These are phyloP conservation scores for Austroboletus niveus DNA, from an alignment of 1,284 basidiomycete species.

Conservation along the genomic window DNA sequence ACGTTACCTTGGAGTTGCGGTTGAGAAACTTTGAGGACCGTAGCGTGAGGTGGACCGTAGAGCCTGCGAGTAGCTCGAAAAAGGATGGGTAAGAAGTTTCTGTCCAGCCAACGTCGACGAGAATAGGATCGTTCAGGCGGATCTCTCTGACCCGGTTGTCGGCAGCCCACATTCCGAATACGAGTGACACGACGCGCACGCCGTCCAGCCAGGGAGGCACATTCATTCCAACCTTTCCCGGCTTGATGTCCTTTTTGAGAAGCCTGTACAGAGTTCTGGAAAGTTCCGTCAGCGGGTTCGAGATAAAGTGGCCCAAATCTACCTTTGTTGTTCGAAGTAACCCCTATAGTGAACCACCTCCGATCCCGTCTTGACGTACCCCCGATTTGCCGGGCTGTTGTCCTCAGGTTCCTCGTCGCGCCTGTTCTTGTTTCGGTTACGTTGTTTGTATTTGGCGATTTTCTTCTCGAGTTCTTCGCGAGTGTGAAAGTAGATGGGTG, in stretches of 20 bases:
- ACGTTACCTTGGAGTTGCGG: constrained; percentile 18
- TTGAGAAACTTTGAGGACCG: constrained; percentile 6
- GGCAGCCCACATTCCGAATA: constrained; percentile 26
- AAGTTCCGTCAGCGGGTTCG: not conserved
- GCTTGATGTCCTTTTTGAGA: constrained; percentile 16
- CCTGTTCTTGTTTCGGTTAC: constrained; percentile 28
- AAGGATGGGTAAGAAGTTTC: constrained; percentile 29
- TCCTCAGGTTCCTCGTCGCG: constrained; percentile 18
- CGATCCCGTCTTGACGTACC: constrained; percentile 21
- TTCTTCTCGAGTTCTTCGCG: constrained; percentile 19
- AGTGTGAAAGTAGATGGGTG: constrained; percentile 28
- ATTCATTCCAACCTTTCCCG: constrained; percentile 27
- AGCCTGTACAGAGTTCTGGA: constrained; percentile 25
- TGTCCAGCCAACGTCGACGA: constrained; percentile 32
- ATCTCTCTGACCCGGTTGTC: constrained; percentile 17
- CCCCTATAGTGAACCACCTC: constrained; percentile 19
- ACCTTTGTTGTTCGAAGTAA: constrained; percentile 34
- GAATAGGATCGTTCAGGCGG: constrained; percentile 19
- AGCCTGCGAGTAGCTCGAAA: constrained; percentile 15
- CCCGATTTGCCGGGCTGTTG: constrained; percentile 32
- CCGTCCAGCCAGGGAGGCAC: constrained; percentile 24
- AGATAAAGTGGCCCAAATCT: not conserved
- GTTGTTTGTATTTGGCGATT: constrained; percentile 28
- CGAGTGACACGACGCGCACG: constrained; percentile 30
- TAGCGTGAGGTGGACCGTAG: constrained; percentile 23